phyloP scores from a whole-genome alignment of 1,139 yeast genomes.

The Suhomyces ambrosiae region DNA sequence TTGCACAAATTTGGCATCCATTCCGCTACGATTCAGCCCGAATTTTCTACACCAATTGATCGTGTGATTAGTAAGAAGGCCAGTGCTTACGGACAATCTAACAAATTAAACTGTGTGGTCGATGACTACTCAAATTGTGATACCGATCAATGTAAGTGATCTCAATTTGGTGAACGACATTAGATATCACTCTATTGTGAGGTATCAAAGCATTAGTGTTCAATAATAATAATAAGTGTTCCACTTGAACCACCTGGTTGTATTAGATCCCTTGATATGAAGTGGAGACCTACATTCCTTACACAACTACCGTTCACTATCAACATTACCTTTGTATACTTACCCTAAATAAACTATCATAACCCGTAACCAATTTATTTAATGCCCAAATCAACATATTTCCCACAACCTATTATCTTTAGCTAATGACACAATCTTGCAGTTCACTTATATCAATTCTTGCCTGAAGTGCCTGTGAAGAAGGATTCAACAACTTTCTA shows the following conservation, averaged over 20 bases:
- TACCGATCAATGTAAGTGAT: slow-evolving; percentile 29
- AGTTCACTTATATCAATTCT: background rate
- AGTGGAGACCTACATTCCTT: too few species aligned
- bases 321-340: background rate
- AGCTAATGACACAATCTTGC: background rate
- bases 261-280: background rate
- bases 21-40: slow-evolving; percentile 95
- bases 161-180: too few species aligned
- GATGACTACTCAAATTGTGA: slow-evolving; percentile 43
- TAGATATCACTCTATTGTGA: too few species aligned
- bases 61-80: slow-evolving; percentile 13
- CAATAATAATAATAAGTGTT: too few species aligned
- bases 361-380: background rate
- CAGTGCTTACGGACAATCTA: slow-evolving; percentile 39
- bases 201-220: background rate
- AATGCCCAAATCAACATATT: too few species aligned
- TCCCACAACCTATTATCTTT: background rate
- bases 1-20: slow-evolving; percentile 86
- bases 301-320: too few species aligned
- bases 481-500: background rate
- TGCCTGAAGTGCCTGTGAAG: background rate
- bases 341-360: background rate
- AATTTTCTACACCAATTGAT: slow-evolving; percentile 38
- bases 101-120: slow-evolving; percentile 33
- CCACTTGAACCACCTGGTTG: too few species aligned